Evolutionary conservation across 257 asterid genomes (phyloP), one percentile per base, ranked within the genome.

Genomic region (Solanum corneliomulleri): DNA sequence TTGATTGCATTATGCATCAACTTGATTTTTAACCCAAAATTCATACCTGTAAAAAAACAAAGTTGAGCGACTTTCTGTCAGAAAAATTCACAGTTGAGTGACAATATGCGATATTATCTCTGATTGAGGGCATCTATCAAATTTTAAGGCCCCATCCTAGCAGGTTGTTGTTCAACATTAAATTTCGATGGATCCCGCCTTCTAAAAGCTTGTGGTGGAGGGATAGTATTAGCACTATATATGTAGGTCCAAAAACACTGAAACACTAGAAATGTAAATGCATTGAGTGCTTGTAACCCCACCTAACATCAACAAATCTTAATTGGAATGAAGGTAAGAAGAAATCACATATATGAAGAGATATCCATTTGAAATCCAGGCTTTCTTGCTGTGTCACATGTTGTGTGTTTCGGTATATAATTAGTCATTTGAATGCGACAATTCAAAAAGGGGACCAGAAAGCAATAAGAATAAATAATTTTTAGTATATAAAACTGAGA

Each of bases 381-480:
- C 88, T 88, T 86, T 84, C 86, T 89, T 83, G 84, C 91, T 31
- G 88, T 92, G 85, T 81, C 97, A 93, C 94, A 91, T 89, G 94
- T 90, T 87, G 68, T 91, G 90, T 49, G 90, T 85, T 64, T 71
- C 85, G 88, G 66, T 89, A 90, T 83, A 88, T 86, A 85, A 64
- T 64, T 84, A 18, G 33, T 88, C 93, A 90, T 52, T 62, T 86
- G 91, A 90, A 15, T 66, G 56, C 49, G 90, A 93, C 91, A 85
- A 87, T 85, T 82, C 83, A 37, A 77, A 35, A 81, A 15, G 68
- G 91, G 92, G 93, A 88, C 93, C 94, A 78, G 71, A 64, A 78
- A 8, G 47, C 74, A 86, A 70, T 33, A 83, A 35, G 87, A 56
- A 86, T 76, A 77, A 41, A 27, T 23, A 72, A 1, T 8, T 62